These are phyloP conservation scores for Arctium lappa DNA, from an alignment of 129 eudicot genomes.

Conservation along the genomic window DNA sequence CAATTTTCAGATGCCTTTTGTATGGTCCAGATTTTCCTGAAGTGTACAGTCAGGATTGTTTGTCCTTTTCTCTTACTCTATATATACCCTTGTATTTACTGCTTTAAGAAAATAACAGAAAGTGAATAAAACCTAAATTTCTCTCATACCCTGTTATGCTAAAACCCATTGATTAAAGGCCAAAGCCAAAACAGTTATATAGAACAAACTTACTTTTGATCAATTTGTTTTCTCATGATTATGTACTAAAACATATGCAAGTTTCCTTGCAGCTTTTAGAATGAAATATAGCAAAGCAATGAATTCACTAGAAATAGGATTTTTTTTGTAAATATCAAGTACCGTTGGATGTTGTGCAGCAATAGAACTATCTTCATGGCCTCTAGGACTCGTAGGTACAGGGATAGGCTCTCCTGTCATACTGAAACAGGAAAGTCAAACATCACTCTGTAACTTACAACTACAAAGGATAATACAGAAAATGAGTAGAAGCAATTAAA, in stretches of 20 bases:
- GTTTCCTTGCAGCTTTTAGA: slow-evolving; percentile 2
- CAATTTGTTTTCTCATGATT: slow-evolving; percentile 5
- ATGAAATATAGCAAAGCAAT: not conserved
- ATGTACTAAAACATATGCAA: slow-evolving; percentile 2
- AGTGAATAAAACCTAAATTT: no score
- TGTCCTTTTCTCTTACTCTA: no score
- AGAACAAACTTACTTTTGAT: slow-evolving; percentile 5
- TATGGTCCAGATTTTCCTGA: no score
- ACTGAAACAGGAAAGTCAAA: slow-evolving; percentile 40
- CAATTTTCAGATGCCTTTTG: no score
- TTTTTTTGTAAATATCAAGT: slow-evolving; percentile 11
- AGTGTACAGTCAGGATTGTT: no score
- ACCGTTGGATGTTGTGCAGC: slow-evolving; percentile 72
- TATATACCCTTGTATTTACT: no score
- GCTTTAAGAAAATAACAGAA: no score
- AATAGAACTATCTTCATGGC: slow-evolving; percentile 75
- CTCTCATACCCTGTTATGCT: no score
- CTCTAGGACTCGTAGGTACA: slow-evolving; percentile 86
- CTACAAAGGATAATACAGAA: slow-evolving; percentile 5
- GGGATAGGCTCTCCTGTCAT: slow-evolving; percentile 91
- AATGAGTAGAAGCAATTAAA: slow-evolving; percentile 3
- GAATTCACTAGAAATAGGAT: not conserved
- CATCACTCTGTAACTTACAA: slow-evolving; percentile 9
- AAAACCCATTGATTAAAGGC: slow-evolving; percentile 2
- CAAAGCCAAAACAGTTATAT: slow-evolving; percentile 4